These are phyloP conservation scores for Hypoxylon fragiforme DNA, from an alignment of 495 filamentous ascomycete species.

Conservation along the genomic window DNA sequence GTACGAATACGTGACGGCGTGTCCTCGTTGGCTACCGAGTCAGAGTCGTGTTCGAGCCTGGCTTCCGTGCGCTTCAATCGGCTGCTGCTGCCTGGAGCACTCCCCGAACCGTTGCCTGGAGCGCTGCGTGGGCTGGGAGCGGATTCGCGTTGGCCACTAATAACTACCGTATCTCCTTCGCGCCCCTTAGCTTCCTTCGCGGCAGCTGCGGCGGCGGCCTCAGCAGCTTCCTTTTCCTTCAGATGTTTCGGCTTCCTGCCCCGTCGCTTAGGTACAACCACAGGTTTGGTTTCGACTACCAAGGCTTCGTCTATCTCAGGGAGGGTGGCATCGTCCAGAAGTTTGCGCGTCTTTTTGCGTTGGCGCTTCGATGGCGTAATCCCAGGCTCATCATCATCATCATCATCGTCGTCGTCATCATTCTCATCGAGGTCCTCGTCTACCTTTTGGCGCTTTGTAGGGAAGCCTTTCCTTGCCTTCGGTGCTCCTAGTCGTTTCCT, in stretches of 20 bases:
- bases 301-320: constrained; percentile 21
- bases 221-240: constrained; percentile 7
- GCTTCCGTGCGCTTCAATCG: constrained; percentile 36
- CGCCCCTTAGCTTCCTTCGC: background rate
- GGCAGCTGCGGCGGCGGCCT: background rate
- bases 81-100: constrained; percentile 11
- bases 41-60: constrained; percentile 28
- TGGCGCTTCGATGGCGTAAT: constrained; percentile 19
- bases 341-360: constrained; percentile 22
- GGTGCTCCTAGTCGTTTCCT: constrained; percentile 30
- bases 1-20: constrained; percentile 26
- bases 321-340: constrained; percentile 23
- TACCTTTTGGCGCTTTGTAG: constrained; percentile 6
- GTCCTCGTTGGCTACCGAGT: constrained; percentile 18
- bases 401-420: too few species aligned
- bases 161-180: constrained; percentile 14
- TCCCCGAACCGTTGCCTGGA: constrained; percentile 8
- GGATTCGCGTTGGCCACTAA: constrained; percentile 9
- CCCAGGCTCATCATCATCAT: constrained; percentile 16
- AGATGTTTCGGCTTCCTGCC: constrained; percentile 35
- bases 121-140: background rate
- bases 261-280: constrained; percentile 24
- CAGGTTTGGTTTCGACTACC: constrained; percentile 9
- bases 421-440: constrained; percentile 1
- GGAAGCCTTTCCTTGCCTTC: constrained; percentile 21